Percentiles rank a stretch among this genome's conserved stretches.
Evolutionary conservation across 148 eudicot genomes (phyloP).

Genomic region (Linanthus parryae): DNA sequence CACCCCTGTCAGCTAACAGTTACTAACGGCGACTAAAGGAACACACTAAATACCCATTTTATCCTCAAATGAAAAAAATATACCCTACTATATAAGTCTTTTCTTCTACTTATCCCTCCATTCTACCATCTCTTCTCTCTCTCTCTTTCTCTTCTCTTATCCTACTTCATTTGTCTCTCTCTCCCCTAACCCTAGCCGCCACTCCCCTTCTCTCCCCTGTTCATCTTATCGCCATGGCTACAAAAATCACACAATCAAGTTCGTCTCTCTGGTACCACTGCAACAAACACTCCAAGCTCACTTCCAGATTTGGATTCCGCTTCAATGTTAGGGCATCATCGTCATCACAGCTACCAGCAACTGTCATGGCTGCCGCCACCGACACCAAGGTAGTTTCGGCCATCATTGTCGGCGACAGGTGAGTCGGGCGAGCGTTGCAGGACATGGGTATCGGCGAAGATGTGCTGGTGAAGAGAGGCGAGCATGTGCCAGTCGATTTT

Average conservation of each 20-base stretch:
- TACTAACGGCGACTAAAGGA: no score
- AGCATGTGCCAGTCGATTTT: conserved; percentile 68
- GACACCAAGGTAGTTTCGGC: conserved; percentile 51
- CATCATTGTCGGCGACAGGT: conserved; percentile 73
- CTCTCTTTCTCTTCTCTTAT: no score
- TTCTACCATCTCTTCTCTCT: no score
- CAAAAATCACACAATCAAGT: conserved; percentile 18
- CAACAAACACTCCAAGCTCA: conserved; percentile 37
- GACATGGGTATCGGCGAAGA: conserved; percentile 77
- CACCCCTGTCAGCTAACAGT: no score
- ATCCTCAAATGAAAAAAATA: no score
- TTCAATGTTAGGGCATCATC: conserved; percentile 12
- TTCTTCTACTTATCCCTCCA: no score
- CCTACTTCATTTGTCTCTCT: no score
- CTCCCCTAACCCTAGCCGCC: no score
- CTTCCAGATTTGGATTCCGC: conserved; percentile 13
- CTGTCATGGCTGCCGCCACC: conserved; percentile 13
- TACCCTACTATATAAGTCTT: no score
- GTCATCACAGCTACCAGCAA: conserved; percentile 8
- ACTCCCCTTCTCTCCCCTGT: no score
- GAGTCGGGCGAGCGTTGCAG: conserved; percentile 69
- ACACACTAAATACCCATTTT: no score
- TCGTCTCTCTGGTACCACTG: conserved; percentile 21
- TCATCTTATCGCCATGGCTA: conserved; percentile 22
- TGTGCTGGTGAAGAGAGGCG: conserved; percentile 72